phyloP scores from a whole-genome alignment of 192 early-diverging fungal species.

The Coemansia sp. region DNA sequence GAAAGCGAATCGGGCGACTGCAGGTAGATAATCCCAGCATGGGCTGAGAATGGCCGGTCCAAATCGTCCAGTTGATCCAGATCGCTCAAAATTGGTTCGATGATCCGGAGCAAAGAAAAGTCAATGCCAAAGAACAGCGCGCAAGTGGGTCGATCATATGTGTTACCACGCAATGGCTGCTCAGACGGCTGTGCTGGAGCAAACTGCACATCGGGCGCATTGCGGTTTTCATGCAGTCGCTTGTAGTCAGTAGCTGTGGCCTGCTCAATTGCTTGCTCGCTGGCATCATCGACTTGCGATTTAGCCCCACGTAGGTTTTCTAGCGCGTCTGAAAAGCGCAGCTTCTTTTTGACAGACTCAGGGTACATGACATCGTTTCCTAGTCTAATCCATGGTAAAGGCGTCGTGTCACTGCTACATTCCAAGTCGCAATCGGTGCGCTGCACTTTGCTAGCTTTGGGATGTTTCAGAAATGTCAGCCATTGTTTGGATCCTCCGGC shows the following conservation, averaged over 20 bases:
- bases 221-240: conserved; percentile 8
- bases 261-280: conserved; percentile 19
- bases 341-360: background rate
- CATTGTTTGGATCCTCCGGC: conserved; percentile 39
- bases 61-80: conserved; percentile 39
- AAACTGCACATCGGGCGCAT: conserved; percentile 27
- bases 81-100: conserved; percentile 25
- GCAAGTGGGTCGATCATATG: conserved; percentile 16
- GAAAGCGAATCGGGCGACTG: conserved; percentile 36
- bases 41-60: conserved; percentile 34
- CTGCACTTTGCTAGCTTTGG: background rate
- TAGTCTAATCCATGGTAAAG: conserved; percentile 26
- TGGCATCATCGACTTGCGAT: conserved; percentile 25
- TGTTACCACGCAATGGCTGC: conserved; percentile 14
- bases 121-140: conserved; percentile 11
- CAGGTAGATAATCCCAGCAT: conserved; percentile 37
- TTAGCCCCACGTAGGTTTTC: background rate
- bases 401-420: too few relatives aligned
- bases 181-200: conserved; percentile 5
- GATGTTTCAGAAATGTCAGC: conserved; percentile 22
- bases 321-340: conserved; percentile 6
- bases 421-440: background rate
- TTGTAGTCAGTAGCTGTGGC: conserved; percentile 17
- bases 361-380: background rate
- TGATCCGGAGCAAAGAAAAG: conserved; percentile 10